Evolutionary conservation across 1,284 basidiomycete genomes (phyloP), one percentile per base, ranked within the genome.

Genomic region (Microbotryomycetes sp.): DNA sequence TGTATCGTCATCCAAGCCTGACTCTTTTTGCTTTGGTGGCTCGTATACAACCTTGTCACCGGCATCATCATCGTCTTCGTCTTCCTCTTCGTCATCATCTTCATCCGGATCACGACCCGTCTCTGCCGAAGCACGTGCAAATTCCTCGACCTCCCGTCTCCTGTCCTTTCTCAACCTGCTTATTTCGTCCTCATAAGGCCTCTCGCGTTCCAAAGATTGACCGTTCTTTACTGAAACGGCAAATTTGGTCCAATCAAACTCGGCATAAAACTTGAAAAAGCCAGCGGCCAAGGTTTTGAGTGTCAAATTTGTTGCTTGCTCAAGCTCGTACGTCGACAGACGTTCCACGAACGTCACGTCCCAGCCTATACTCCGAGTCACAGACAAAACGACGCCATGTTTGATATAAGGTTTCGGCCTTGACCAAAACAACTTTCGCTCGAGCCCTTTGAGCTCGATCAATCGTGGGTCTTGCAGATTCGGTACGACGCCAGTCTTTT

Each of bases 391-490:
- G 48, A 63, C 69, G 66, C 56, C 62, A 4, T 46, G 28, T 26
- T 35, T 41, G 6, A 28, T 54, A 56, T 48, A 59, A 50, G 50
- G 64, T 48, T 52, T 51, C 27, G 51, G 64, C 29, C 56, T 65
- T 46, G 61, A 64, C 62, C 59, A 67, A 70, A 75, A 59, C 66
- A 64, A 54, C 50, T 63, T 24, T 11, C 47, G 51, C 49, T 61
- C 16, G 9, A 64, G 46, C 60, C 52, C 18, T 56, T 58, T 61
- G 18, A 52, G 52, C 2, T 49, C 55, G 30, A 75, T 70, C 5
- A 76, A 61, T 4, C 31, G 24, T 2, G 64, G 54, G 47, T 69
- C 68, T 48, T 76, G 75, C 4, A 76, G 63, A 52, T 76, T 76
- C 1, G 75, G 75, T 18, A 76, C 60, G 45, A 74, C 35, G 0